Evolutionary conservation across 2,329 filamentous ascomycete species (phyloP).

Genomic region (Bertia moriformis): DNA sequence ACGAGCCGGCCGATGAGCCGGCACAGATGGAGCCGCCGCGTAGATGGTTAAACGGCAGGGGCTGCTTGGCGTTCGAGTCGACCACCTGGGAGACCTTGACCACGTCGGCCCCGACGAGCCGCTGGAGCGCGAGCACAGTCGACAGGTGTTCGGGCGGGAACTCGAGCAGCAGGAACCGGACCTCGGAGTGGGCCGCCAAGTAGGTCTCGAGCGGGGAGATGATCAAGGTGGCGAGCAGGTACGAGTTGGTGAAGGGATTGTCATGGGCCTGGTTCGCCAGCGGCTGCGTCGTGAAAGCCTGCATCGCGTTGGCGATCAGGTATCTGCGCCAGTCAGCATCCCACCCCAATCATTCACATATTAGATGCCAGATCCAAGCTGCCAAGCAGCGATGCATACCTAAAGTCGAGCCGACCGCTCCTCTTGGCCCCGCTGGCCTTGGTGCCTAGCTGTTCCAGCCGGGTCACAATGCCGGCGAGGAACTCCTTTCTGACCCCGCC

Average conservation of each 20-base stretch:
- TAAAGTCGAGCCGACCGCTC: constrained; percentile 41
- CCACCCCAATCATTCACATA: neutral
- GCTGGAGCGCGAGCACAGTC: constrained; percentile 41
- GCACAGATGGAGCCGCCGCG: constrained; percentile 17
- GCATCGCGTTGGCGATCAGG: constrained; percentile 45
- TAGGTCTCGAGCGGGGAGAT: constrained; percentile 47
- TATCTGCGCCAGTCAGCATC: constrained; percentile 24
- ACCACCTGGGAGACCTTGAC: constrained; percentile 45
- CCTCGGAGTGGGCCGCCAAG: constrained; percentile 32
- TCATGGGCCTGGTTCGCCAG: constrained; percentile 31
- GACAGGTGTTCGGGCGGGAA: constrained; percentile 40
- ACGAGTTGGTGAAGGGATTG: constrained; percentile 37
- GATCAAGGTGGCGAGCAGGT: constrained; percentile 39
- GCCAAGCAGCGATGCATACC: constrained; percentile 30
- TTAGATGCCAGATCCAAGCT: neutral
- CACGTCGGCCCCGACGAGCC: constrained; percentile 36
- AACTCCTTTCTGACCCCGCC: constrained; percentile 34
- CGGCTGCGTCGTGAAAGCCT: constrained; percentile 35
- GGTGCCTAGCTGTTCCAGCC: constrained; percentile 37
- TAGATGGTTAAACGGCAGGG: constrained; percentile 22
- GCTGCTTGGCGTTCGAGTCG: constrained; percentile 22
- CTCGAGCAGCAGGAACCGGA: constrained; percentile 42
- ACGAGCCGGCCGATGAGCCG: constrained; percentile 4
- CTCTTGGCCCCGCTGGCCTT: constrained; percentile 31
- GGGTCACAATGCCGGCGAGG: constrained; percentile 28